Base-by-base conservation (phyloP, 768 basidiomycete species). In the Leccinum imitatum region DNA sequence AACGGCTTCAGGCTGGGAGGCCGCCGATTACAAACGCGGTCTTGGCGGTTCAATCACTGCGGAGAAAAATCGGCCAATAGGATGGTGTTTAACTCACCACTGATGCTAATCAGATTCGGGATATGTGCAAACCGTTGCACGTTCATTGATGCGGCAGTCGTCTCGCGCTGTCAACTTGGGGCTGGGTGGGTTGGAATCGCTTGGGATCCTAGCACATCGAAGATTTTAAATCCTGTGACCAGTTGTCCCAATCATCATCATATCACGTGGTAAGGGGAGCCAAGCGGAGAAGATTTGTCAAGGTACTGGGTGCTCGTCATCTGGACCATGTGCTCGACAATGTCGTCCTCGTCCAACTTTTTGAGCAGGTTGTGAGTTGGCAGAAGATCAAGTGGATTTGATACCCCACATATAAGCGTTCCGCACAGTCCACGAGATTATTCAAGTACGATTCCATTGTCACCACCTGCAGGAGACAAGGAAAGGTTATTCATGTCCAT, bases 1-100 rank as follows among this genome's bases (percentile, higher is more conserved):
- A 50, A 53, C 39, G 19, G 50, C 33, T 5, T 14, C 13, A 23
- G 37, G 5, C 17, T 17, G 19, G 2, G 5, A 13, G 19, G 30
- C 35, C 59, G 46, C 58, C 58, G 60, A 60, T 60, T 51, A n/a
- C 21, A 33, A 52, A 17, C 15, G 27, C 37, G 3, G 33, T 35
- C 13, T 35, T 35, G 33, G 33, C 33, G 33, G 13, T 35, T 35
- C 33, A 35, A 35, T 13, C 33, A 35, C 15, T n/a, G 17, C 10
- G 56, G 55, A 23, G 19, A 8, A 25, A 19, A n/a, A 30, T 55
- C 14, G 15, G 35, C 52, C 10, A 37, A 37, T 35, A 21, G 41
- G 9, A 4, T 17, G 23, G 17, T 30, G 25, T n/a, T 10, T 6
- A 52, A 52, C 30, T 52, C n/a, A 53, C 35, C 15, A 15, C 19